Base-by-base conservation (phyloP, 2,329 filamentous ascomycete species). In the Xylariaceae sp. region DNA sequence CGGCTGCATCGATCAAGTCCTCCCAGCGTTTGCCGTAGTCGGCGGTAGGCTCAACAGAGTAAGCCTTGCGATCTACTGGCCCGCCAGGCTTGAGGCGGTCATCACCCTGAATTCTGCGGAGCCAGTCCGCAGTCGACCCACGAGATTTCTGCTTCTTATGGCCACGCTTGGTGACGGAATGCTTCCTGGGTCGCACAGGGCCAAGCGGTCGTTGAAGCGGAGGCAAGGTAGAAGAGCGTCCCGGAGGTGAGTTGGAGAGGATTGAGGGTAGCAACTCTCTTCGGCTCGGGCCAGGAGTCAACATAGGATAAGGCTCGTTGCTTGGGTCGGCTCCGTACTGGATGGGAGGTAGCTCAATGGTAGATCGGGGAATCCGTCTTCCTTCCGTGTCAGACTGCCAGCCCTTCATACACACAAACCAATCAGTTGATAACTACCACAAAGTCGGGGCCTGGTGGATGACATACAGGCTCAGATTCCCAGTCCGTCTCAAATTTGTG, bases 21-120 rank as follows among this genome's bases (percentile, higher is more conserved):
- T 96, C 90, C 94, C 93, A 97, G 64, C 93, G 82, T 74, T 94
- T 96, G 59, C 90, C 91, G 72, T 89, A 88, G 54, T 88, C 87
- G 17, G 83, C 84, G 51, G 87, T 82, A 19, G 92, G 91, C 71
- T 97, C 93, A 40, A 89, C 89, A 14, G 90, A 96, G 60, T 89
- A 82, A 50, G 90, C 89, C 72, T 96, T 96, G 57, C 89, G 82
- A 63, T 90, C 85, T 62, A 87, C 84, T 52, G 13, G 13, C 16
- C 86, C 81, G 65, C 76, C 76, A 12, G 77, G 75, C 57, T 87
- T 87, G 58, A 90, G 77, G 56, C 88, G 81, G 50, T 83, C 79
- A 42, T 83, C 79, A 57, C 82, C 81, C 57, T 83, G 80, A 18
- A 83, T 77, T 41, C 79, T 73, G 31, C 78, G 77, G 42, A 83